Conservation (phyloP, 345 rosid genomes). For the Aquilaria sinensis region DNA sequence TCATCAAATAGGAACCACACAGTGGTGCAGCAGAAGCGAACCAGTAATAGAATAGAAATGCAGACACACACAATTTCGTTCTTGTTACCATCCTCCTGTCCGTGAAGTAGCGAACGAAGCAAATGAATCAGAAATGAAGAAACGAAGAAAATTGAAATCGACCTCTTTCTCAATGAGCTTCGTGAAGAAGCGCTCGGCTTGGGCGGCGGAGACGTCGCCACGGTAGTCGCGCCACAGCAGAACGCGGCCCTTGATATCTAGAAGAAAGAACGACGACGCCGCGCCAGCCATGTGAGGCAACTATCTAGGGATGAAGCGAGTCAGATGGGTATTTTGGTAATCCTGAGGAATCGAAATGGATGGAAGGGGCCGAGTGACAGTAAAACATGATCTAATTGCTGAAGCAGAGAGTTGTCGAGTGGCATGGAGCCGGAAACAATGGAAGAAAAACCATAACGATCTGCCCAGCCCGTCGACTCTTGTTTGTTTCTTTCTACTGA, state of each 20-base stretch:
- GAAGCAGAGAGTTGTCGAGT: neutral
- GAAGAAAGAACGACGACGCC: slow-evolving; percentile 85
- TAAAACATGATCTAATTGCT: too few species aligned
- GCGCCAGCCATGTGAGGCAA: slow-evolving; percentile 69
- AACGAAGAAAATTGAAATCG: neutral
- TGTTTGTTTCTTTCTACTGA: too few species aligned
- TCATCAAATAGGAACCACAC: neutral
- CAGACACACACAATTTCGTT: too few species aligned
- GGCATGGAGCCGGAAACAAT: too few species aligned
- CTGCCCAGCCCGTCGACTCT: too few species aligned
- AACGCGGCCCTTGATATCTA: slow-evolving; percentile 92
- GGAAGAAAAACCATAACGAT: too few species aligned
- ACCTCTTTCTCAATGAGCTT: slow-evolving; percentile 96
- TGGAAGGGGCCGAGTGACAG: slow-evolving; percentile 2
- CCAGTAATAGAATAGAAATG: neutral
- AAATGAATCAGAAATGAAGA: neutral
- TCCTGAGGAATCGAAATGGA: slow-evolving; percentile 3
- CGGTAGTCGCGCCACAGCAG: slow-evolving; percentile 97
- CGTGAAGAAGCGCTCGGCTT: slow-evolving; percentile 93
- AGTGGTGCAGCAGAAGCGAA: neutral
- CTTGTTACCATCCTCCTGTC: too few species aligned
- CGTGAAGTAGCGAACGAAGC: neutral
- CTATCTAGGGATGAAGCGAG: neutral
- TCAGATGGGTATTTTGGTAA: slow-evolving; percentile 10
- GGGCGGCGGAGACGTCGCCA: slow-evolving; percentile 79